These are phyloP conservation scores for Cryptococcus amylolentus DNA, from an alignment of 1,284 basidiomycete genomes.

Conservation along the genomic window DNA sequence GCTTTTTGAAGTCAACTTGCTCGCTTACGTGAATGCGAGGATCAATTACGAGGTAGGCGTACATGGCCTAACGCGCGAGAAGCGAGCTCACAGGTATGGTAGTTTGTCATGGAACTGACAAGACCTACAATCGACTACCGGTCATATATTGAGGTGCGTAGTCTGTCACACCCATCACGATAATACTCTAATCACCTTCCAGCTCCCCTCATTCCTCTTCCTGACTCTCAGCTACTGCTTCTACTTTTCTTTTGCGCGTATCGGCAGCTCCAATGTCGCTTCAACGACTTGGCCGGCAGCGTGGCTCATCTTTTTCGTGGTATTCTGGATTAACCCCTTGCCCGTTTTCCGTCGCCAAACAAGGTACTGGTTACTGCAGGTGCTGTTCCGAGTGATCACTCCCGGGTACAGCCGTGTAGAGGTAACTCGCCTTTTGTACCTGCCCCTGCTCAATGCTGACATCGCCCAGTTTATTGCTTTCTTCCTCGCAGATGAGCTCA, in stretches of 20 bases:
- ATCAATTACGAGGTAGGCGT: slow-evolving; percentile 66
- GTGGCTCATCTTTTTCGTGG: slow-evolving; percentile 67
- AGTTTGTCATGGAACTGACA: slow-evolving; percentile 89
- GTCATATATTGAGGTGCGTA: slow-evolving; percentile 71
- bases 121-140: slow-evolving; percentile 71
- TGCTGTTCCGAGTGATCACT: slow-evolving; percentile 60
- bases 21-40: slow-evolving; percentile 68
- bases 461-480: slow-evolving; percentile 31
- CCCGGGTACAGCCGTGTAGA: slow-evolving; percentile 73
- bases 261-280: slow-evolving; percentile 55
- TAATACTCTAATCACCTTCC: slow-evolving; percentile 3
- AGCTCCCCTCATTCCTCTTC: slow-evolving; percentile 77
- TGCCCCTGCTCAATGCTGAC: not conserved
- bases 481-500: slow-evolving; percentile 68
- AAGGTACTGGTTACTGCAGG: slow-evolving; percentile 74
- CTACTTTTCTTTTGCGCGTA: slow-evolving; percentile 72
- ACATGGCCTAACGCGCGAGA: not conserved
- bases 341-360: slow-evolving; percentile 63
- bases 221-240: slow-evolving; percentile 75
- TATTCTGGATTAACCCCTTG: slow-evolving; percentile 72
- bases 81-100: not conserved
- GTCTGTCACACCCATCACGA: not conserved
- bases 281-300: slow-evolving; percentile 73
- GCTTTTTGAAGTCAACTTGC: slow-evolving; percentile 74
- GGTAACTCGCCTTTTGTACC: slow-evolving; percentile 48